These are phyloP conservation scores for Schwanniomyces pseudopolymorphus DNA, from an alignment of 805 yeast genomes.

Conservation along the genomic window DNA sequence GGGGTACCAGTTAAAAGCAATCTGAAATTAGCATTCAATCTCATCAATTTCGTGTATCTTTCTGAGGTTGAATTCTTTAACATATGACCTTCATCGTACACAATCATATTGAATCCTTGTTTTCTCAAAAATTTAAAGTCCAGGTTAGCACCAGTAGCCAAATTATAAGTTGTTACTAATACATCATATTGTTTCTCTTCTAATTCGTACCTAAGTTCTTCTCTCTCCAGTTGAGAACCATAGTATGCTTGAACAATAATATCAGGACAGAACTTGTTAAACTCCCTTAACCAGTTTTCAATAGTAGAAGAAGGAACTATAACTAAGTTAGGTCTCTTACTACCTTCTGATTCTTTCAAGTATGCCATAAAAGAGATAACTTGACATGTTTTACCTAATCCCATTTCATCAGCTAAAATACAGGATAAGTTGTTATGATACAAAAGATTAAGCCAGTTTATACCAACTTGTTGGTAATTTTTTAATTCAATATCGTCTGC, in stretches of 20 bases:
- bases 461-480: conserved; percentile 93
- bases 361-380: conserved; percentile 90
- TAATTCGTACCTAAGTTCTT: conserved; percentile 73
- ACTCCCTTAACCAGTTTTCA: conserved; percentile 97
- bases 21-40: conserved; percentile 78
- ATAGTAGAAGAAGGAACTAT: conserved; percentile 96
- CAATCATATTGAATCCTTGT: conserved; percentile 79
- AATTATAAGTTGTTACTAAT: conserved; percentile 87
- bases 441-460: conserved; percentile 85
- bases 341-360: conserved; percentile 60
- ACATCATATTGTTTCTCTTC: conserved; percentile 70
- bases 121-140: conserved; percentile 78
- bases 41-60: conserved; percentile 84
- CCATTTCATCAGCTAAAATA: conserved; percentile 98
- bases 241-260: conserved; percentile 88
- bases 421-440: conserved; percentile 82
- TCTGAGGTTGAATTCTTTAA: conserved; percentile 86
- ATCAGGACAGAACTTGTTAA: conserved; percentile 81
- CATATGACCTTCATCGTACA: conserved; percentile 98
- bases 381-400: conserved; percentile 94
- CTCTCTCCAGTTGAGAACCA: conserved; percentile 84
- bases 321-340: conserved; percentile 79
- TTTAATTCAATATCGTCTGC: conserved; percentile 68
- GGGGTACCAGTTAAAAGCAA: conserved; percentile 95
- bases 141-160: conserved; percentile 82